Evolutionary conservation across 257 asterid genomes (phyloP).

Genomic region (Nicotiana obtusifolia): DNA sequence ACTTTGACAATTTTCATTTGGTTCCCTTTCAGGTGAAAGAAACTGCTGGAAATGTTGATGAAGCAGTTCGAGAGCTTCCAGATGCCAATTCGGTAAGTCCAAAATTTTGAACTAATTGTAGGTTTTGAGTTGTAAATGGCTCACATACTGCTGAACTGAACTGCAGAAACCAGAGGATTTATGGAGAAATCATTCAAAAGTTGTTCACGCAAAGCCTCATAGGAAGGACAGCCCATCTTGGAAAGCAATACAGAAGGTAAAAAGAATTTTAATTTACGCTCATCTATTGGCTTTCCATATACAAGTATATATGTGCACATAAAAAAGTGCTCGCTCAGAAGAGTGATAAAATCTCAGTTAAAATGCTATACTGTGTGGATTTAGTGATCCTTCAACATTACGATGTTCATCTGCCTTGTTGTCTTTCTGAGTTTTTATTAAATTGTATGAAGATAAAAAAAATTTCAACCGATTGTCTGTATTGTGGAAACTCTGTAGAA

Average conservation of each 20-base stretch:
- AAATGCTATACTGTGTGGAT: no score
- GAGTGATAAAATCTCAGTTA: not conserved
- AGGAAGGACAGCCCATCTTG: conserved; percentile 72
- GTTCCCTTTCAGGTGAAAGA: conserved; percentile 58
- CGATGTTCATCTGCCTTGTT: no score
- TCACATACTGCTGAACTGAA: conserved; percentile 15
- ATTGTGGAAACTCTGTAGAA: no score
- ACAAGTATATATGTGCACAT: not conserved
- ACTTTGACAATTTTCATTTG: not conserved
- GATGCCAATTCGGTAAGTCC: conserved; percentile 80
- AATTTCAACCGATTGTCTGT: no score
- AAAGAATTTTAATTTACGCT: not conserved
- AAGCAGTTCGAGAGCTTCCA: conserved; percentile 95
- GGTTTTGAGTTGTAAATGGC: conserved; percentile 7
- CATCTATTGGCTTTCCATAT: not conserved
- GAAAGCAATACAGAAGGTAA: conserved; percentile 83
- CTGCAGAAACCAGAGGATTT: conserved; percentile 97
- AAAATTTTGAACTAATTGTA: not conserved
- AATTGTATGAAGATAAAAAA: no score
- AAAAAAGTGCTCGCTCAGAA: not conserved
- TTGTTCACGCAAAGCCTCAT: conserved; percentile 91
- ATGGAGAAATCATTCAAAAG: conserved; percentile 86
- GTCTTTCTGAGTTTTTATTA: no score
- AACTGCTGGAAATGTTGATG: conserved; percentile 90
- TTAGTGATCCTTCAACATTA: no score